Evolutionary conservation across 2,329 filamentous ascomycete species (phyloP), one percentile per base, ranked within the genome.

Genomic region (Fusarium acutatum): DNA sequence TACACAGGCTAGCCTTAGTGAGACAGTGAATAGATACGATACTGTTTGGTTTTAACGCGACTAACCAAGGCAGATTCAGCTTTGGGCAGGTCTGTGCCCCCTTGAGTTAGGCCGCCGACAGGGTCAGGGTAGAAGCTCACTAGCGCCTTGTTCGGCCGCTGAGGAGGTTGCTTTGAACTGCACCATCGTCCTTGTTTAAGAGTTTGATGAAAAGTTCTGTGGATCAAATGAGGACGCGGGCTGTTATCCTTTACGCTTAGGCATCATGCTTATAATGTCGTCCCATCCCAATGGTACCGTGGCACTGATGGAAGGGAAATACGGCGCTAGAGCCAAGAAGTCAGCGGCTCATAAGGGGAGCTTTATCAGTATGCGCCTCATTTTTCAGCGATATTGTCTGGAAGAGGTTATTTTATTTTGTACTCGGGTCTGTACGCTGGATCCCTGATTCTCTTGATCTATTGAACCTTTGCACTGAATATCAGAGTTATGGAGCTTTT

Each of bases 201-300:
- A 20, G 10, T 35, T 35, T 14, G 17, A 20, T 10, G 4, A 13
- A 12, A 3, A 35, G 3, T 20, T 34, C 13, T 24, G 15, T 13
- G 22, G 11, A 13, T 17, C 2, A 3, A 7, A 20, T 24, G 32
- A 9, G 7, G 12, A 18, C 6, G 7, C 10, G 17, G 14, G 4
- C 7, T 24, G 6, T 26, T 11, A 26, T 35, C n/a, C 47, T 52
- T 52, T 14, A 26, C 3, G 12, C 9, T 34, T 24, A 13, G 30
- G 12, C 12, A 35, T 24, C 7, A 35, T 52, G 47, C 22, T n/a
- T 34, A 35, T 26, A 35, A 50, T 3, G 10, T 7, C 6, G 20
- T 24, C 22, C n/a, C 7, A 17, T 35, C 30, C 17, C 22, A 35
- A 20, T 35, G 7, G 5, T 52, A 20, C 11, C 15, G 17, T 34